phyloP scores from a whole-genome alignment of 1,139 yeast genomes.

The Yamadazyma sp. region DNA sequence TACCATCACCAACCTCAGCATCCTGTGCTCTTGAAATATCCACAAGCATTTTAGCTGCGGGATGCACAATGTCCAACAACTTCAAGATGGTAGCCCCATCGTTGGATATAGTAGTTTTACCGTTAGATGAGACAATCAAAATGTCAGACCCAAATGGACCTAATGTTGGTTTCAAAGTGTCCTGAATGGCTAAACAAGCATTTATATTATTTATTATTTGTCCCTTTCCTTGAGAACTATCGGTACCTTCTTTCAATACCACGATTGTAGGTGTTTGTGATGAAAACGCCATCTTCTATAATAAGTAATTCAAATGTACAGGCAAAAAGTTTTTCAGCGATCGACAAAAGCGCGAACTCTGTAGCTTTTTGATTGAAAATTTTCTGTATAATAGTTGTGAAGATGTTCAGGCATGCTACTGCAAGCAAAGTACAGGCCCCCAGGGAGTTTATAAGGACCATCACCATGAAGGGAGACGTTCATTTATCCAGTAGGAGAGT shows the following conservation, averaged over 20 bases:
- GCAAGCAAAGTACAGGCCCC: neutral
- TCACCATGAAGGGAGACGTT: conserved; percentile 37
- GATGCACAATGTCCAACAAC: conserved; percentile 92
- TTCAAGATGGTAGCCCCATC: conserved; percentile 97
- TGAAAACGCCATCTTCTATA: conserved; percentile 70
- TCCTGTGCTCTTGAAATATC: conserved; percentile 96
- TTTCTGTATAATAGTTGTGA: neutral
- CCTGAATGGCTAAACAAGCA: conserved; percentile 97
- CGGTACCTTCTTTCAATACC: conserved; percentile 96
- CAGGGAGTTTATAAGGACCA: conserved; percentile 20
- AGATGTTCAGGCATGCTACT: neutral
- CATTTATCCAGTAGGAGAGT: conserved; percentile 52
- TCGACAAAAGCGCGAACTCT: neutral
- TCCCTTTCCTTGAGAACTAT: conserved; percentile 93
- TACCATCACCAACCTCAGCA: conserved; percentile 99
- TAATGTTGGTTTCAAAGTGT: conserved; percentile 87
- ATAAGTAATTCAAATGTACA: neutral
- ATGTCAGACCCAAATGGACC: conserved; percentile 98
- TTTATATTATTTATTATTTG: conserved; percentile 93
- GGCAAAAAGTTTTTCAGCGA: conserved; percentile 8
- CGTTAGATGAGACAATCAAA: conserved; percentile 76
- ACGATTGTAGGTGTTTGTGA: conserved; percentile 96
- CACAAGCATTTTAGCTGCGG: conserved; percentile 94
- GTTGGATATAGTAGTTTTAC: conserved; percentile 91
- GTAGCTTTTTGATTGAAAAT: conserved; percentile 3